Evolutionary conservation across 495 filamentous ascomycete genomes (phyloP).

Genomic region (Cercophora scortea): DNA sequence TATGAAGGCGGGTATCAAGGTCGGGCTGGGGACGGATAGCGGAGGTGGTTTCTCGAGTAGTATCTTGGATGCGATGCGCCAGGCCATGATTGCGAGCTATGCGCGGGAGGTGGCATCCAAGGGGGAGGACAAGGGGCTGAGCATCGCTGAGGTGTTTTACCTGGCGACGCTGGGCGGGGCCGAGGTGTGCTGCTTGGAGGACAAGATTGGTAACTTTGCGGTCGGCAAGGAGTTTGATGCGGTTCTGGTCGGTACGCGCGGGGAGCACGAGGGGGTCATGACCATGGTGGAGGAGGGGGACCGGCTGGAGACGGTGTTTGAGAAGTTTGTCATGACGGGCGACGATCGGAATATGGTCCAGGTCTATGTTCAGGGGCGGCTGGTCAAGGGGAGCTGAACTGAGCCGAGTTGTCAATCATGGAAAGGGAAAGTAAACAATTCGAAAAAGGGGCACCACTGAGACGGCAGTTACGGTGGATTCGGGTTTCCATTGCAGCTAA

Average conservation of each 20-base stretch:
- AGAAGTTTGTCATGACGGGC: slow-evolving; percentile 60
- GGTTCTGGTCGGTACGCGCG: slow-evolving; percentile 39
- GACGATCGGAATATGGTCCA: slow-evolving; percentile 55
- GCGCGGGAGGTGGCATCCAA: slow-evolving; percentile 41
- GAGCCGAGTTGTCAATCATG: no score
- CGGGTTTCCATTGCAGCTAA: no score
- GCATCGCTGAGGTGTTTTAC: slow-evolving; percentile 49
- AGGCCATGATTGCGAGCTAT: slow-evolving; percentile 54
- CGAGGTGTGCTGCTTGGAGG: slow-evolving; percentile 47
- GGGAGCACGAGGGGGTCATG: slow-evolving; percentile 40
- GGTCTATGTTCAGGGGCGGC: slow-evolving; percentile 50
- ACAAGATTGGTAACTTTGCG: slow-evolving; percentile 49
- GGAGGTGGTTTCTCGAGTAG: slow-evolving; percentile 56
- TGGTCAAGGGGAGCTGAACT: slow-evolving; percentile 20
- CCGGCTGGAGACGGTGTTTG: slow-evolving; percentile 38
- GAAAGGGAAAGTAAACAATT: no score
- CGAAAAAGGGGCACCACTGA: no score
- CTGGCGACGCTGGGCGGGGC: slow-evolving; percentile 58
- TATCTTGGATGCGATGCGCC: slow-evolving; percentile 51
- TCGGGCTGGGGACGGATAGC: slow-evolving; percentile 60
- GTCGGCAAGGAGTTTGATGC: slow-evolving; percentile 61
- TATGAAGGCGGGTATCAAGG: slow-evolving; percentile 50
- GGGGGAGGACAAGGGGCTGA: slow-evolving; percentile 41
- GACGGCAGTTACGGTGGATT: no score
- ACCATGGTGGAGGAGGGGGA: slow-evolving; percentile 47